phyloP scores from a whole-genome alignment of 2,329 filamentous ascomycete species.

The Apiospora marii region DNA sequence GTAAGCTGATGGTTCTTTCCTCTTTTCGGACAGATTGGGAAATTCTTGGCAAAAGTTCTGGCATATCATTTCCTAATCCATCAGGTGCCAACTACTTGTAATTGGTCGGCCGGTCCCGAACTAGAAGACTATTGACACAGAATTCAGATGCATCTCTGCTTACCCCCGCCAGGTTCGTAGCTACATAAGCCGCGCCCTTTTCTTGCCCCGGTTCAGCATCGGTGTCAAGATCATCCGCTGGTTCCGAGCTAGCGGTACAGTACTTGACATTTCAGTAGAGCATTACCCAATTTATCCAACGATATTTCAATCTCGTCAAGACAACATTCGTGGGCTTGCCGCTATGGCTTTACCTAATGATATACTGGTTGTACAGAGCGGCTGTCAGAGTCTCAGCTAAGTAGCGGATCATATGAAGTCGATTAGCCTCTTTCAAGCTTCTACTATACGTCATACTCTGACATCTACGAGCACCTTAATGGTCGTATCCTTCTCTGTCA shows the following conservation, averaged over 20 bases:
- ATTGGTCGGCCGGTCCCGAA: not conserved
- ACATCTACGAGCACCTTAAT: constrained; percentile 67
- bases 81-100: not conserved
- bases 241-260: too few relatives aligned
- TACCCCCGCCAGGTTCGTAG: not conserved
- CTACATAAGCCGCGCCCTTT: not conserved
- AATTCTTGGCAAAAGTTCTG: not conserved
- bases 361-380: too few relatives aligned
- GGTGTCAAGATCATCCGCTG: too few relatives aligned
- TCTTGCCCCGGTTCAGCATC: too few relatives aligned
- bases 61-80: not conserved
- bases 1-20: not conserved
- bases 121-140: not conserved
- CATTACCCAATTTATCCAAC: too few relatives aligned
- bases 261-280: too few relatives aligned
- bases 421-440: not conserved
- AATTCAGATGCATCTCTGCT: not conserved
- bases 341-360: too few relatives aligned
- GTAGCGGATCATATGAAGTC: not conserved
- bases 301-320: too few relatives aligned
- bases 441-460: not conserved
- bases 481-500: constrained; percentile 67
- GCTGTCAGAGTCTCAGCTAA: not conserved
- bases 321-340: too few relatives aligned
- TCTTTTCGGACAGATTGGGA: not conserved